Evolutionary conservation across 2,329 filamentous ascomycete genomes (phyloP).

Genomic region (Botrytis fragariae): DNA sequence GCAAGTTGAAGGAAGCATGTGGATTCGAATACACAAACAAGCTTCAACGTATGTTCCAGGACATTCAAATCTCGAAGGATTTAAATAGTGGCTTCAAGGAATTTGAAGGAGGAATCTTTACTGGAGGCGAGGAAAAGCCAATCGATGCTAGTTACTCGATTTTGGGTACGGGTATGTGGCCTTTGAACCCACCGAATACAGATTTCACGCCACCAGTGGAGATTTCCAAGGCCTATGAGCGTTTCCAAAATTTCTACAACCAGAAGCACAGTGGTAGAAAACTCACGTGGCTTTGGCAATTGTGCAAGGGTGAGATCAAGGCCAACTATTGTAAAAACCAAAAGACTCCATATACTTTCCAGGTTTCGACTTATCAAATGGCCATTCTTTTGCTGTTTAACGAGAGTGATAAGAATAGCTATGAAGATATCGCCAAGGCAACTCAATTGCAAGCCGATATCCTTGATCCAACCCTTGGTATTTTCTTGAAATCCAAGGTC

Average conservation of each 20-base stretch:
- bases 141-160: constrained; percentile 88
- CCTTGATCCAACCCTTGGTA: constrained; percentile 79
- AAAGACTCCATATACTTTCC: constrained; percentile 93
- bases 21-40: constrained; percentile 99
- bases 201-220: constrained; percentile 84
- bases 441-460: constrained; percentile 79
- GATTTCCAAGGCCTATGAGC: constrained; percentile 82
- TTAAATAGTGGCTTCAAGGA: constrained; percentile 87
- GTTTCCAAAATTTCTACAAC: constrained; percentile 88
- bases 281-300: constrained; percentile 95
- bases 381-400: constrained; percentile 94
- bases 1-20: constrained; percentile 96
- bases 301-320: constrained; percentile 96
- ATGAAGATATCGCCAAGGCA: constrained; percentile 80
- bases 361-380: constrained; percentile 98
- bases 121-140: constrained; percentile 64
- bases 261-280: constrained; percentile 96
- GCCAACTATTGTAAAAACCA: constrained; percentile 85
- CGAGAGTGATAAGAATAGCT: constrained; percentile 78
- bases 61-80: constrained; percentile 98
- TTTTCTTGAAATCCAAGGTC: constrained; percentile 92
- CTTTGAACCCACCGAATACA: constrained; percentile 80
- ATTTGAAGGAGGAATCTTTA: constrained; percentile 62
- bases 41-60: constrained; percentile 98
- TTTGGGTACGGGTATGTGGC: constrained; percentile 96